A percentile compares a stretch with the other conserved stretches of the same genome.
phyloP scores from a whole-genome alignment of 2,329 filamentous ascomycete genomes.

The Epichloe bromicola region DNA sequence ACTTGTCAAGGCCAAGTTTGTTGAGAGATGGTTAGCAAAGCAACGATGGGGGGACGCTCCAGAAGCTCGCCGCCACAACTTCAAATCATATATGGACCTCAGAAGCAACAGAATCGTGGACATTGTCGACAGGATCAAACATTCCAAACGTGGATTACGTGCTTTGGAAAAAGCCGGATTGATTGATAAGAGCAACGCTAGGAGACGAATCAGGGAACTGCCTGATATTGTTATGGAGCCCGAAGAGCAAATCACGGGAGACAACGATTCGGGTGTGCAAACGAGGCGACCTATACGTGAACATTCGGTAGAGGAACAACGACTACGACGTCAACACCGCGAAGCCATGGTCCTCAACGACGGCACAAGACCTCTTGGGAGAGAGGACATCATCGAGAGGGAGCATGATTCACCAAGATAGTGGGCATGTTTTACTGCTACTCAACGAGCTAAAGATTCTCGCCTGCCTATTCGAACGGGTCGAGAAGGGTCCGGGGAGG shows the following conservation, averaged over 20 bases:
- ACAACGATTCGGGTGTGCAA: slow-evolving; percentile 15
- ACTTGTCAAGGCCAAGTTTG: slow-evolving; percentile 49
- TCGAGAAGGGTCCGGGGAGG: not conserved
- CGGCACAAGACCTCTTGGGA: slow-evolving; percentile 59
- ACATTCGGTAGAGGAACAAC: slow-evolving; percentile 53
- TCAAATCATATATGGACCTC: slow-evolving; percentile 35
- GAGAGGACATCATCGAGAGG: slow-evolving; percentile 67
- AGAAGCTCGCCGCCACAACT: slow-evolving; percentile 40
- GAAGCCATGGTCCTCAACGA: slow-evolving; percentile 89
- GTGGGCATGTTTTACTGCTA: not conserved
- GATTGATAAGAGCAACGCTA: slow-evolving; percentile 23
- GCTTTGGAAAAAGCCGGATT: slow-evolving; percentile 38
- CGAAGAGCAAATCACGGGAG: slow-evolving; percentile 14
- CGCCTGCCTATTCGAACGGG: not conserved
- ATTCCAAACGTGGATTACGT: slow-evolving; percentile 35
- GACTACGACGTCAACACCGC: slow-evolving; percentile 60
- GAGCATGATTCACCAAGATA: slow-evolving; percentile 30
- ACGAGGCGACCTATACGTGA: slow-evolving; percentile 25
- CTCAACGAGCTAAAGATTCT: not conserved
- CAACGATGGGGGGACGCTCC: slow-evolving; percentile 56
- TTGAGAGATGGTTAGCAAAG: slow-evolving; percentile 61
- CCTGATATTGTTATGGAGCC: slow-evolving; percentile 22
- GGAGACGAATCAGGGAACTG: slow-evolving; percentile 16
- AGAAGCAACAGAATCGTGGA: slow-evolving; percentile 40
- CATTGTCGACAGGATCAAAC: slow-evolving; percentile 36